These are phyloP conservation scores for Apium graveolens DNA, from an alignment of 129 eudicot genomes.

Conservation along the genomic window DNA sequence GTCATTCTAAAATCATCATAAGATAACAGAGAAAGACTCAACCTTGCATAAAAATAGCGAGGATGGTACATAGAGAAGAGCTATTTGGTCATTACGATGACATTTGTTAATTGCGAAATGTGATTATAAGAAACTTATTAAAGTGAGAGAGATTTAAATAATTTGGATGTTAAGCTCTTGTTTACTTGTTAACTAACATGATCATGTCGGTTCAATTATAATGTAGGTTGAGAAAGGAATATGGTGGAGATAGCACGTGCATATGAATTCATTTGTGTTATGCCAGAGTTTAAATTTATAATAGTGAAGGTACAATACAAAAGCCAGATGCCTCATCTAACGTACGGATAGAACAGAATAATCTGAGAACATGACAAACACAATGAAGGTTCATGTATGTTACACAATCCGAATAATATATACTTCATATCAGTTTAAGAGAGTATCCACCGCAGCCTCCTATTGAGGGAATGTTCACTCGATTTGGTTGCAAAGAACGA, in stretches of 20 bases:
- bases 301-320: constrained; percentile 4
- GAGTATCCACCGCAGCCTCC: not conserved
- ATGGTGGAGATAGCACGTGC: not conserved
- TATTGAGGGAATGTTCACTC: not conserved
- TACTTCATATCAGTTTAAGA: not conserved
- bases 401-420: not conserved
- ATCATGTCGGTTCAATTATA: not conserved
- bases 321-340: not conserved
- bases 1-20: too few relatives aligned
- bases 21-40: too few relatives aligned
- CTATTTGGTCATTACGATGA: not conserved
- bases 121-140: not conserved
- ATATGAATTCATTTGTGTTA: not conserved
- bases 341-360: constrained; percentile 1
- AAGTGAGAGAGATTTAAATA: not conserved
- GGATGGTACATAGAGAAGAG: not conserved
- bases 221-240: not conserved
- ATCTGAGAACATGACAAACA: not conserved
- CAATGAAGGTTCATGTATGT: constrained; percentile 1
- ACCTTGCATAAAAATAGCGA: not conserved
- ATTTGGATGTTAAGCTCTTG: not conserved
- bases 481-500: not conserved
- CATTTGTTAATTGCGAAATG: too few relatives aligned
- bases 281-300: constrained; percentile 2
- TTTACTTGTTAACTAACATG: not conserved